Conservation (phyloP, 345 rosid species). For the Eucalyptus globulus region DNA sequence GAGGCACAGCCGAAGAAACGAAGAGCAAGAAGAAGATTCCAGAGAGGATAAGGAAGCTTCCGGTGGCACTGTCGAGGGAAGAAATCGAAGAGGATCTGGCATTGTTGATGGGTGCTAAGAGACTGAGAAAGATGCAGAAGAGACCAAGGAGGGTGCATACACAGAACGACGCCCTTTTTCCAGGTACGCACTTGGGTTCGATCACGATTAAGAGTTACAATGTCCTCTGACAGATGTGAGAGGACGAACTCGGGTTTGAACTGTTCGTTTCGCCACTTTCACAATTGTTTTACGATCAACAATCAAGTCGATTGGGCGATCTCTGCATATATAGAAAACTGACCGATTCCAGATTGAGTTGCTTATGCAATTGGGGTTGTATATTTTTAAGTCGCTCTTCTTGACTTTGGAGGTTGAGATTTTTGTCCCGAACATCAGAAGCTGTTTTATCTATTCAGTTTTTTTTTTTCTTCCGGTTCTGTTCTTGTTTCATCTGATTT, state of each 20-base stretch:
- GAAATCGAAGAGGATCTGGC: neutral
- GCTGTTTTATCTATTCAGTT: neutral
- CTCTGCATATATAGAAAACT: neutral
- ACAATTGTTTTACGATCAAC: neutral
- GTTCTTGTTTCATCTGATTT: neutral
- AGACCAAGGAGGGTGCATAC: neutral
- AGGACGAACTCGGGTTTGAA: neutral
- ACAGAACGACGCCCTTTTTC: neutral
- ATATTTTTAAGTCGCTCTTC: neutral
- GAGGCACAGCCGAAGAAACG: neutral
- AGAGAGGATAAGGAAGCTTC: neutral
- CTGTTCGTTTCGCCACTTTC: neutral
- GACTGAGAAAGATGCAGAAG: neutral
- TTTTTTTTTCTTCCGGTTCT: neutral
- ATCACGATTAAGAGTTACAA: neutral
- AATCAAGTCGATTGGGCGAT: neutral
- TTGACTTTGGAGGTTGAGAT: neutral
- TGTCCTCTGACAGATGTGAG: neutral
- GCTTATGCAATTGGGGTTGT: neutral
- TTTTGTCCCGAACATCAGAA: neutral
- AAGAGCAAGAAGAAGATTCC: neutral
- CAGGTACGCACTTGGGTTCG: neutral
- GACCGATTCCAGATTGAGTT: neutral
- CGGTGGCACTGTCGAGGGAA: neutral
- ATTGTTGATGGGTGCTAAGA: neutral